phyloP scores from a whole-genome alignment of 2,329 filamentous ascomycete species.

The Allantophomopsis lycopodina region DNA sequence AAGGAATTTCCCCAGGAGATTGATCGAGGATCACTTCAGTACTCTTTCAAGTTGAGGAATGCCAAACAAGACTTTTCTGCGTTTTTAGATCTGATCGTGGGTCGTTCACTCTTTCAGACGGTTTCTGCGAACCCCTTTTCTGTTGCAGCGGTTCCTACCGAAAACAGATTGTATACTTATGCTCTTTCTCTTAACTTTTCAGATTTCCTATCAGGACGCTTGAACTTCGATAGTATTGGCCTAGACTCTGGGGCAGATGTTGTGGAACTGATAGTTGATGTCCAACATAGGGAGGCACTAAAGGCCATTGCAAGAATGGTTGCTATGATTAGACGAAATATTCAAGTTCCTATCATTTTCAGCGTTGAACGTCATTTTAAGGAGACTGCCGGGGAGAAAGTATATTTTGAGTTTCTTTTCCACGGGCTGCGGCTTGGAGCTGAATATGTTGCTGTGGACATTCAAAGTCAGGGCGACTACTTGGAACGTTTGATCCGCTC shows the following conservation, averaged over 20 bases:
- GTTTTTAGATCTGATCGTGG: slow-evolving; percentile 43
- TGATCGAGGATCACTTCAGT: slow-evolving; percentile 28
- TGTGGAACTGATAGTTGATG: slow-evolving; percentile 45
- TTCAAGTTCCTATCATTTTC: slow-evolving; percentile 41
- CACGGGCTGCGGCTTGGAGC: slow-evolving; percentile 53
- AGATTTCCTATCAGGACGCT: slow-evolving; percentile 30
- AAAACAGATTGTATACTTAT: slow-evolving; percentile 50
- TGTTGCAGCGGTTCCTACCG: slow-evolving; percentile 41
- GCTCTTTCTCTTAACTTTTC: slow-evolving; percentile 48
- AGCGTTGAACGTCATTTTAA: slow-evolving; percentile 23
- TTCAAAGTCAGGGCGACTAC: slow-evolving; percentile 33
- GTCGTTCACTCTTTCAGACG: slow-evolving; percentile 33
- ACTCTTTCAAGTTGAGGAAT: slow-evolving; percentile 32
- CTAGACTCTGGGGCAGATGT: slow-evolving; percentile 45
- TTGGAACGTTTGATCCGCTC: slow-evolving; percentile 28
- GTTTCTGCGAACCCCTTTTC: slow-evolving; percentile 47
- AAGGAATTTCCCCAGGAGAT: slow-evolving; percentile 17
- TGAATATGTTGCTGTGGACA: slow-evolving; percentile 50
- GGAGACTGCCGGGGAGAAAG: slow-evolving; percentile 11
- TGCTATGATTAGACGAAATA: slow-evolving; percentile 38
- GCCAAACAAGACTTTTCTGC: slow-evolving; percentile 45
- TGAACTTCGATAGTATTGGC: slow-evolving; percentile 31
- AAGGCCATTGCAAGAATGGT: slow-evolving; percentile 39
- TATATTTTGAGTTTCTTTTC: slow-evolving; percentile 41
- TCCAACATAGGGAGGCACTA: slow-evolving; percentile 34